Conservation (phyloP, 2,329 filamentous ascomycete species). For the Catunica adiposa region DNA sequence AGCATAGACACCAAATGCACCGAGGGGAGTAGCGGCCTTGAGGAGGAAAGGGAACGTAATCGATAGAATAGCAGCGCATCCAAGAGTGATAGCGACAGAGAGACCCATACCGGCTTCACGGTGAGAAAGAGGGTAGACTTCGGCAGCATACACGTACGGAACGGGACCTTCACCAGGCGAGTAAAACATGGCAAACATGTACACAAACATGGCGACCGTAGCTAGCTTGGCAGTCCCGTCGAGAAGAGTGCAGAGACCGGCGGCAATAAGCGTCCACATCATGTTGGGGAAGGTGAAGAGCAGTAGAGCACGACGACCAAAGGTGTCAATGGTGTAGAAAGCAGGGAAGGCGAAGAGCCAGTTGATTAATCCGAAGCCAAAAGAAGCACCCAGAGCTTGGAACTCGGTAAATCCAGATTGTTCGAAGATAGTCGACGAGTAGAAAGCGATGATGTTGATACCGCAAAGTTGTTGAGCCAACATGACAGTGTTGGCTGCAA, state of each 20-base stretch:
- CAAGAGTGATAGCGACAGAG: slow-evolving; percentile 43
- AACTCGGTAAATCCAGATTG: slow-evolving; percentile 25
- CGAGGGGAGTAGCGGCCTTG: slow-evolving; percentile 15
- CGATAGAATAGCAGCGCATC: slow-evolving; percentile 34
- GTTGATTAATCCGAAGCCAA: slow-evolving; percentile 37
- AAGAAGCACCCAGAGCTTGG: slow-evolving; percentile 26
- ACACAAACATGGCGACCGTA: slow-evolving; percentile 44
- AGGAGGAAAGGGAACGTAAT: slow-evolving; percentile 37
- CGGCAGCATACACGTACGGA: slow-evolving; percentile 42
- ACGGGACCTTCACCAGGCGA: slow-evolving; percentile 48
- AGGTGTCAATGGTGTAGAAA: slow-evolving; percentile 50
- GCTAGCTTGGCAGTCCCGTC: slow-evolving; percentile 30
- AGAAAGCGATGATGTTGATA: slow-evolving; percentile 35
- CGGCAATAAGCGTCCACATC: slow-evolving; percentile 37
- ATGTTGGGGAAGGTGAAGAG: slow-evolving; percentile 52
- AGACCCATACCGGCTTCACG: slow-evolving; percentile 48
- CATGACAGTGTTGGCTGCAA: slow-evolving; percentile 54
- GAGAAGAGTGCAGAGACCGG: slow-evolving; percentile 25
- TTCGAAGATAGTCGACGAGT: slow-evolving; percentile 30
- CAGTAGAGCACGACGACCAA: slow-evolving; percentile 43
- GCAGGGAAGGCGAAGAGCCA: slow-evolving; percentile 52
- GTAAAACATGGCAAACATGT: slow-evolving; percentile 49
- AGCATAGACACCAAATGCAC: slow-evolving; percentile 34
- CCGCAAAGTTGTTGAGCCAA: slow-evolving; percentile 47
- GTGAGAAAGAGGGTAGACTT: slow-evolving; percentile 48